Conservation (phyloP, 208 protist species). For the Acanthamoeba sp. region DNA sequence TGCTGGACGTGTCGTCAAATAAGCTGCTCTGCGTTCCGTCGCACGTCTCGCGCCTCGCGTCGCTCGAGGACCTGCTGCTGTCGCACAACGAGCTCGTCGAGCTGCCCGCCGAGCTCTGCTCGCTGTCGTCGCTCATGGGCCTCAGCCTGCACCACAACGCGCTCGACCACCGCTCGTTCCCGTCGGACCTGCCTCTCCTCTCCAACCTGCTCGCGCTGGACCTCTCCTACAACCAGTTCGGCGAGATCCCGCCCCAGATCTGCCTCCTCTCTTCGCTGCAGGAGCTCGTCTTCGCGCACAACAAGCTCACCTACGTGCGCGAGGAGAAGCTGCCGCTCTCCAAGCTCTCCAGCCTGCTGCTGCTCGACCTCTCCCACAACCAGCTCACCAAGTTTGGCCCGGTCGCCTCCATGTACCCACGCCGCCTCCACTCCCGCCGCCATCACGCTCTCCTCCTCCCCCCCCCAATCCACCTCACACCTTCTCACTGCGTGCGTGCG, state of each 20-base stretch:
- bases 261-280: constrained; percentile 26
- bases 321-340: constrained; percentile 72
- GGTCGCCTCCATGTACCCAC: constrained; percentile 48
- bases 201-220: constrained; percentile 65
- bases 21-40: background rate
- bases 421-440: background rate
- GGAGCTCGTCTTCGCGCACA: constrained; percentile 69
- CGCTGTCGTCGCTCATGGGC: constrained; percentile 50
- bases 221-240: constrained; percentile 72
- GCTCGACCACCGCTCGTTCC: constrained; percentile 64
- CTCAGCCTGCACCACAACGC: constrained; percentile 72
- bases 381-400: constrained; percentile 61
- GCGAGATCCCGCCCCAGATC: constrained; percentile 72
- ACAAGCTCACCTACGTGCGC: constrained; percentile 74
- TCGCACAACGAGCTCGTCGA: constrained; percentile 48
- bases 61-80: constrained; percentile 63
- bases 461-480: no score
- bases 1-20: constrained; percentile 64
- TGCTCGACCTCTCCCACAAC: constrained; percentile 69
- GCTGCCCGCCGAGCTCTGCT: constrained; percentile 37
- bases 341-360: constrained; percentile 38
- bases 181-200: background rate
- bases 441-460: no score
- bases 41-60: background rate
- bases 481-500: background rate